Evolutionary conservation across 768 basidiomycete genomes (phyloP).

Genomic region (Panaeolus papilionaceus): DNA sequence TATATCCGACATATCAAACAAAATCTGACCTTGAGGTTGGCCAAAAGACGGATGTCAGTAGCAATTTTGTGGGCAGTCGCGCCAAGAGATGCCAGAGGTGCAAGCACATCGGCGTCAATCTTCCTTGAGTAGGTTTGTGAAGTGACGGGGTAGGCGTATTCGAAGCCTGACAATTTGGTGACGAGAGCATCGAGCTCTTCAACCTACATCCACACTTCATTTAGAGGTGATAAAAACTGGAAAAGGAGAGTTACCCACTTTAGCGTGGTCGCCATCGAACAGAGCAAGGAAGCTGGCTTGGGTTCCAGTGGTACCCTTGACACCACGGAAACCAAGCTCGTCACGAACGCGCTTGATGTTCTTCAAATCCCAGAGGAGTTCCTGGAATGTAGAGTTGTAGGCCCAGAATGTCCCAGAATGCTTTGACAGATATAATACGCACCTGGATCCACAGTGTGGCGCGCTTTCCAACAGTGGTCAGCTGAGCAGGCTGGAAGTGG

Average conservation of each 20-base stretch:
- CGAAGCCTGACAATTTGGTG: conserved; percentile 90
- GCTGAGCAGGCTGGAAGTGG: conserved; percentile 98
- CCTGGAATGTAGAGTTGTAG: conserved; percentile 45
- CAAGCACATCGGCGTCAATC: conserved; percentile 92
- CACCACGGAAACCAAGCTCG: conserved; percentile 96
- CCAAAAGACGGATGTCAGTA: conserved; percentile 92
- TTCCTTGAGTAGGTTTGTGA: conserved; percentile 99
- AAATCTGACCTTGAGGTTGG: conserved; percentile 80
- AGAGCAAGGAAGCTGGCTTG: conserved; percentile 95
- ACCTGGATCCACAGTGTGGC: conserved; percentile 97
- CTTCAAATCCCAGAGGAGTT: conserved; percentile 94
- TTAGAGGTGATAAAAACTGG: not conserved
- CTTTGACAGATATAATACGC: conserved; percentile 19
- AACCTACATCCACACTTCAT: conserved; percentile 53
- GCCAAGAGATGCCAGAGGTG: conserved; percentile 88
- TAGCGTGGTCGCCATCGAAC: conserved; percentile 94
- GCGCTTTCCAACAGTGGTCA: conserved; percentile 97
- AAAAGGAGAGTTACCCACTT: conserved; percentile 48
- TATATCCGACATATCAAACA: not conserved
- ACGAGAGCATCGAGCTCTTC: conserved; percentile 89
- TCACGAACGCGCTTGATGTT: conserved; percentile 90
- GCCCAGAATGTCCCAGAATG: not conserved
- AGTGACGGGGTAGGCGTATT: conserved; percentile 95
- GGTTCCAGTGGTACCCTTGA: conserved; percentile 99
- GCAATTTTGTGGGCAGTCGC: conserved; percentile 98